Evolutionary conservation across 2,329 filamentous ascomycete genomes (phyloP).

Genomic region (Phaeophleospora eucalypticola): DNA sequence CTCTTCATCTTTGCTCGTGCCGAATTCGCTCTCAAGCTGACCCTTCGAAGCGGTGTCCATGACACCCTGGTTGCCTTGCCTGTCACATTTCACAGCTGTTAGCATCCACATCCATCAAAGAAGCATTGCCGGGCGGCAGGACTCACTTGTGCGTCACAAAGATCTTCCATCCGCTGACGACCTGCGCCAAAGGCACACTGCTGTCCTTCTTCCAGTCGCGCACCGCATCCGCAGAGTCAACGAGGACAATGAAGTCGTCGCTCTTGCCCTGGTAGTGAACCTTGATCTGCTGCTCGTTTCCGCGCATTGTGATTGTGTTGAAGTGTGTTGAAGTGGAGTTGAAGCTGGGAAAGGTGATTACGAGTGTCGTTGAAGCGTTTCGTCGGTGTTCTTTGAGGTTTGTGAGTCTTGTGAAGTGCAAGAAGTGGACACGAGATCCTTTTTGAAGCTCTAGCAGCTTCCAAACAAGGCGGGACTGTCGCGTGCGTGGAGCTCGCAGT

Average conservation of each 20-base stretch:
- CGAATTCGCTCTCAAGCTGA: conserved; percentile 80
- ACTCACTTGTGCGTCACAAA: conserved; percentile 85
- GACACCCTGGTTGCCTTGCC: conserved; percentile 80
- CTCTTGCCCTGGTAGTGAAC: conserved; percentile 77
- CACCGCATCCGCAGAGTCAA: conserved; percentile 59
- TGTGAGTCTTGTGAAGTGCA: conserved; percentile 7
- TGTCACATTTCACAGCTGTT: conserved; percentile 34
- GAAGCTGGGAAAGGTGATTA: neutral
- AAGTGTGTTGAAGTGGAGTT: conserved; percentile 3
- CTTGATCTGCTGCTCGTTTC: conserved; percentile 67
- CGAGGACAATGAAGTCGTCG: conserved; percentile 66
- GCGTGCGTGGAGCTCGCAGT: conserved; percentile 7
- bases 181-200: conserved; percentile 73
- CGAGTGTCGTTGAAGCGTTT: neutral
- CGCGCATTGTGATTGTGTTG: conserved; percentile 44
- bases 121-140: neutral
- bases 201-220: conserved; percentile 81
- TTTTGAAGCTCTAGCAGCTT: conserved; percentile 15
- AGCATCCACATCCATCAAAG: neutral
- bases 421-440: neutral
- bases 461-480: conserved; percentile 8
- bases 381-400: neutral
- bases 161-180: conserved; percentile 83
- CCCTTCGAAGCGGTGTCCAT: conserved; percentile 71
- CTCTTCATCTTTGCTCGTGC: conserved; percentile 72